Base-by-base conservation (phyloP, 805 yeast species). In the Pichia exigua region DNA sequence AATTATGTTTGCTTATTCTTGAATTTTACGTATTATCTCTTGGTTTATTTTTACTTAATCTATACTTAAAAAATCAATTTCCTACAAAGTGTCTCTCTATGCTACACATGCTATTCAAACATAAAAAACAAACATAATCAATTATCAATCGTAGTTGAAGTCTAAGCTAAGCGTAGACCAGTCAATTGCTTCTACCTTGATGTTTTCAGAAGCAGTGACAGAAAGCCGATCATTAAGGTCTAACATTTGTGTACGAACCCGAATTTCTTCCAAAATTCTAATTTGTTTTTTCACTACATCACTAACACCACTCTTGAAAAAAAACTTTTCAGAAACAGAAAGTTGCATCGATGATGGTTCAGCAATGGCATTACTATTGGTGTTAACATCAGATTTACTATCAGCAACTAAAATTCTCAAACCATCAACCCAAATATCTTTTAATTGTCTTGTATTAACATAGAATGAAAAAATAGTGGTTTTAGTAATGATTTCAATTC, bases 381-480 rank as follows among this genome's bases (percentile, higher is more conserved):
- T 45, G 32, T 17, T 30, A 44, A 15, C 32, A 1, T 82, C 75
- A 18, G 76, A 55, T 22, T 59, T 62, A 47, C 60, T 72, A 17
- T 61, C 58, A 49, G 73, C 70, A 21, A 74, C 68, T 38, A 80
- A 61, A 62, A 81, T 68, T 59, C 79, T 80, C 50, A 87, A 65
- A 0, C 95, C 96, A 66, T 88, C 95, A 38, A 84, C 69, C 95
- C 95, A 88, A 9, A 82, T 78, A 49, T 77, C 79, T 43, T 84
- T 80, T 46, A 79, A 75, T 46, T 83, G 87, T 56, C 77, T 76
- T 1, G 87, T 83, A 53, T 85, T 91, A 15, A 87, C 78, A 62
- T 76, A 87, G 59, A 87, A 83, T n/a, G 73, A 65, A 50, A 87
- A 72, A 12, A 81, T 45, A 2, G 52, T 48, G 3, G 49, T 44